A percentile compares a stretch with the other conserved stretches of the same genome.
Conservation (phyloP, 768 basidiomycete species). For the Naganishia vishniacii region DNA sequence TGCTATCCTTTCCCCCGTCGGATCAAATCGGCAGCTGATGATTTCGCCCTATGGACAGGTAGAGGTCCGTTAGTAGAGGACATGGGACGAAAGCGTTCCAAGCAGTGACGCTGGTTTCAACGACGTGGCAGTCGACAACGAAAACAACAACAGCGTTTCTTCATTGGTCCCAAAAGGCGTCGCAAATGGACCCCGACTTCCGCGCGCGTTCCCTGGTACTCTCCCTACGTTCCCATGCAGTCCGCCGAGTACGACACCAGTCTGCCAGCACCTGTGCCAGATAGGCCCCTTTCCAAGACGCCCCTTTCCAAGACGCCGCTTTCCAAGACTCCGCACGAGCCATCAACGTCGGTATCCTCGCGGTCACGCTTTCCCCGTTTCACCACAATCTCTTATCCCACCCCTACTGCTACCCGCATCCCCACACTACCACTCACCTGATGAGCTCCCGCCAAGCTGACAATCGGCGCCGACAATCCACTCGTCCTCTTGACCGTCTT, state of each 20-base stretch:
- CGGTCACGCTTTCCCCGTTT: too few species aligned
- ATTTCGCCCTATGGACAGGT: constrained; percentile 65
- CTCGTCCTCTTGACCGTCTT: constrained; percentile 87
- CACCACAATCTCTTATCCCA: background rate
- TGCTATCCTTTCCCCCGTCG: constrained; percentile 86
- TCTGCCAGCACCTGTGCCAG: background rate
- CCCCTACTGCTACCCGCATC: background rate
- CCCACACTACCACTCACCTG: constrained; percentile 56
- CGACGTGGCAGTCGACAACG: too few species aligned
- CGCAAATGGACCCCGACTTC: too few species aligned
- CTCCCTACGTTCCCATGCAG: too few species aligned
- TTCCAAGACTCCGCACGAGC: too few species aligned
- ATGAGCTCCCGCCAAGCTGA: constrained; percentile 81
- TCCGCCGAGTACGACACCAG: too few species aligned
- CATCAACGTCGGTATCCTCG: too few species aligned
- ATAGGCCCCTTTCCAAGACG: background rate
- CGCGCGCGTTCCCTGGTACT: too few species aligned
- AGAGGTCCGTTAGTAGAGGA: background rate
- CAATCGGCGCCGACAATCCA: constrained; percentile 85
- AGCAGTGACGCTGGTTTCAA: too few species aligned
- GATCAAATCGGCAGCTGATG: constrained; percentile 84
- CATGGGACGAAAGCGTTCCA: background rate
- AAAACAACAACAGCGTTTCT: too few species aligned
- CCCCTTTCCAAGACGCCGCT: background rate
- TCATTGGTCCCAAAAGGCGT: too few species aligned